Evolutionary conservation across 345 rosid genomes (phyloP).

Genomic region (Lepidium sativum): DNA sequence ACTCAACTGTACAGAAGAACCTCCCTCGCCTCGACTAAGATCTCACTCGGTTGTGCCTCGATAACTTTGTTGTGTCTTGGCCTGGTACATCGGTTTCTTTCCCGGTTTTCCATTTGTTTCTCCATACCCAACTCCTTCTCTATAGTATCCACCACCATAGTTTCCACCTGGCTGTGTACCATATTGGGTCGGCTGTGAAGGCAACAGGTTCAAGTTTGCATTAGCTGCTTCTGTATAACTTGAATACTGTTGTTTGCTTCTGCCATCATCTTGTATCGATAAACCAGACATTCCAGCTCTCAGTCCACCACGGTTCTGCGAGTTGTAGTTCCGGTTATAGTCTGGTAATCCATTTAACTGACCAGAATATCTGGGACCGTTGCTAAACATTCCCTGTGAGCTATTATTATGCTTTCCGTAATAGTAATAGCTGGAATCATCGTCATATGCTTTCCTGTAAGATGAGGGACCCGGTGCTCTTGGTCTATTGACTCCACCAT

Average conservation of each 20-base stretch:
- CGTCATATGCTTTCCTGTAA: conserved; percentile 40
- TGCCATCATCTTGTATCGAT: conserved; percentile 41
- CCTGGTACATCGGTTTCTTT: conserved; percentile 48
- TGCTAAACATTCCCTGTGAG: conserved; percentile 31
- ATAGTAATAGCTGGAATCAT: conserved; percentile 34
- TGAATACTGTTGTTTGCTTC: conserved; percentile 26
- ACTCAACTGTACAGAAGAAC: not conserved
- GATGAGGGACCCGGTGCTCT: conserved; percentile 53
- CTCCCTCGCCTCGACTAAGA: not conserved
- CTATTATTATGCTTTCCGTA: conserved; percentile 33
- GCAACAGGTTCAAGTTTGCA: conserved; percentile 37
- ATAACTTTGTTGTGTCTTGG: conserved; percentile 34
- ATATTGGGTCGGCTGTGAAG: conserved; percentile 60
- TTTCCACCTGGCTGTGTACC: conserved; percentile 25
- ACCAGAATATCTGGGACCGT: conserved; percentile 34
- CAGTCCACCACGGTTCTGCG: conserved; percentile 38
- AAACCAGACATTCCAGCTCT: conserved; percentile 46
- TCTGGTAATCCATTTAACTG: conserved; percentile 41
- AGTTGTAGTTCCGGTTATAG: conserved; percentile 35
- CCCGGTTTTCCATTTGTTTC: conserved; percentile 41
- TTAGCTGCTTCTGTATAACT: conserved; percentile 25
- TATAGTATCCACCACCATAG: conserved; percentile 21
- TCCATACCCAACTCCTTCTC: conserved; percentile 32
- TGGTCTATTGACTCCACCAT: conserved; percentile 35
- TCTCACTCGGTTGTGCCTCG: conserved; percentile 11